Evolutionary conservation across 495 filamentous ascomycete species (phyloP).

Genomic region (Trichocladium uniseriatum): DNA sequence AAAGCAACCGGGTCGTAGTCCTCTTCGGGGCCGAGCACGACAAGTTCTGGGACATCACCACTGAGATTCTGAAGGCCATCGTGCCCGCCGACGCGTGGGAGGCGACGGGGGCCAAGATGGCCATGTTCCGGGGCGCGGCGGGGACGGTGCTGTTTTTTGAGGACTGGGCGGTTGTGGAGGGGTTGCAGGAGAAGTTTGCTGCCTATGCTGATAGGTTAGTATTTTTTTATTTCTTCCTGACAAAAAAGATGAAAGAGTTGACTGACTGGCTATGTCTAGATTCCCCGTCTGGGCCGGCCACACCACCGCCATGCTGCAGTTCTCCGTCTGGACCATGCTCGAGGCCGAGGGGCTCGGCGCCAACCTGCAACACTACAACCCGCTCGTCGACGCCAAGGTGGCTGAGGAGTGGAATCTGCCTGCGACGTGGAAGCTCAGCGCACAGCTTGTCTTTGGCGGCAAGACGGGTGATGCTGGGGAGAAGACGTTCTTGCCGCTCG

Average conservation of each 20-base stretch:
- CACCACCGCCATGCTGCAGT: slow-evolving; percentile 58
- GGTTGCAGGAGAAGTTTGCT: slow-evolving; percentile 44
- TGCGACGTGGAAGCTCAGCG: slow-evolving; percentile 49
- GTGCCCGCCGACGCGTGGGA: slow-evolving; percentile 47
- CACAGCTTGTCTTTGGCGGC: slow-evolving; percentile 56
- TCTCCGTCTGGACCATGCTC: slow-evolving; percentile 54
- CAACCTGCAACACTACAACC: slow-evolving; percentile 71
- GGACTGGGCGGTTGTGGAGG: slow-evolving; percentile 42
- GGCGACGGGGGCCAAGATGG: slow-evolving; percentile 39
- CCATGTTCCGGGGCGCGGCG: slow-evolving; percentile 46
- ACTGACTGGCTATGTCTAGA: slow-evolving; percentile 11
- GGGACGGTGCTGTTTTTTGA: slow-evolving; percentile 61
- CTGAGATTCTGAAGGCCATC: slow-evolving; percentile 44
- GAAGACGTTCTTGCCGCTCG: slow-evolving; percentile 47
- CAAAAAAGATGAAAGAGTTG: not conserved
- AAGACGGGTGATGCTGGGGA: slow-evolving; percentile 35
- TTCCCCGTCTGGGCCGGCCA: slow-evolving; percentile 56
- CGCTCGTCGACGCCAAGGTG: slow-evolving; percentile 51
- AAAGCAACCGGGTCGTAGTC: slow-evolving; percentile 51
- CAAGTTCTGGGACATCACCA: slow-evolving; percentile 53
- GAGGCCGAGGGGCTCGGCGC: slow-evolving; percentile 61
- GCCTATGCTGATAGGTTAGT: slow-evolving; percentile 42
- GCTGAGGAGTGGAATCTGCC: slow-evolving; percentile 49
- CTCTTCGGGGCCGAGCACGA: slow-evolving; percentile 55
- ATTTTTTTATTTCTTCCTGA: not conserved